Percentiles rank a stretch among this genome's conserved stretches.
Evolutionary conservation across 2,329 filamentous ascomycete genomes (phyloP).

Genomic region (Xylariaceae sp.): DNA sequence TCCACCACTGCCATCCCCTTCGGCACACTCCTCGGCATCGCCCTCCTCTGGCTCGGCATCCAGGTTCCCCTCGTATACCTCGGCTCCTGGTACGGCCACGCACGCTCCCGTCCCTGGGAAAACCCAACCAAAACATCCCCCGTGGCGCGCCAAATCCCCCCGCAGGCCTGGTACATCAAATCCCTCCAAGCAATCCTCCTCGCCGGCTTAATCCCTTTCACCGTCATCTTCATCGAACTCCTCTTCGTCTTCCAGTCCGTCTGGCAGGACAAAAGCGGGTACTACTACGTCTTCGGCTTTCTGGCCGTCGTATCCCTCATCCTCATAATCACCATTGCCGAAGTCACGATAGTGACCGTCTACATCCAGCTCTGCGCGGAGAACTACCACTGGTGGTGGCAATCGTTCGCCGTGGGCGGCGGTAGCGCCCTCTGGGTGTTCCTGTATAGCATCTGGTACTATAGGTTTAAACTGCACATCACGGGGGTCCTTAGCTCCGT

Average conservation of each 20-base stretch:
- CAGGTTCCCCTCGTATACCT: constrained; percentile 79
- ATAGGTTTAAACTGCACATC: constrained; percentile 72
- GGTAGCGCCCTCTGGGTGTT: constrained; percentile 78
- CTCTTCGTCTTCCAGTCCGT: constrained; percentile 81
- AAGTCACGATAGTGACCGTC: constrained; percentile 76
- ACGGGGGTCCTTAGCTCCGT: constrained; percentile 71
- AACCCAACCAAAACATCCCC: constrained; percentile 73
- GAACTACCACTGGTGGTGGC: constrained; percentile 93
- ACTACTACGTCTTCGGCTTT: constrained; percentile 90
- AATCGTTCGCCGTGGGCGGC: constrained; percentile 73
- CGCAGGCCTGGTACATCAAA: constrained; percentile 68
- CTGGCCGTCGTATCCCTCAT: constrained; percentile 67
- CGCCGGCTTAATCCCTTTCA: constrained; percentile 75
- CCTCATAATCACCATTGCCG: constrained; percentile 68
- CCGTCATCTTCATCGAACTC: constrained; percentile 82
- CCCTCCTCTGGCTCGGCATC: constrained; percentile 76
- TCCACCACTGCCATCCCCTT: constrained; percentile 85
- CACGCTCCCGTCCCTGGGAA: constrained; percentile 62
- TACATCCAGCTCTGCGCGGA: constrained; percentile 79
- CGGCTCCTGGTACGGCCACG: constrained; percentile 72
- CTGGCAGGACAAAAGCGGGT: constrained; percentile 86
- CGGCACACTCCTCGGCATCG: constrained; percentile 65
- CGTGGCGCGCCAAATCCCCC: constrained; percentile 68
- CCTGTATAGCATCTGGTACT: constrained; percentile 78
- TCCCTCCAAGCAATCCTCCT: constrained; percentile 60